Base-by-base conservation (phyloP, 352 stramenopile genomes). In the Globisporangium acanthophoron region DNA sequence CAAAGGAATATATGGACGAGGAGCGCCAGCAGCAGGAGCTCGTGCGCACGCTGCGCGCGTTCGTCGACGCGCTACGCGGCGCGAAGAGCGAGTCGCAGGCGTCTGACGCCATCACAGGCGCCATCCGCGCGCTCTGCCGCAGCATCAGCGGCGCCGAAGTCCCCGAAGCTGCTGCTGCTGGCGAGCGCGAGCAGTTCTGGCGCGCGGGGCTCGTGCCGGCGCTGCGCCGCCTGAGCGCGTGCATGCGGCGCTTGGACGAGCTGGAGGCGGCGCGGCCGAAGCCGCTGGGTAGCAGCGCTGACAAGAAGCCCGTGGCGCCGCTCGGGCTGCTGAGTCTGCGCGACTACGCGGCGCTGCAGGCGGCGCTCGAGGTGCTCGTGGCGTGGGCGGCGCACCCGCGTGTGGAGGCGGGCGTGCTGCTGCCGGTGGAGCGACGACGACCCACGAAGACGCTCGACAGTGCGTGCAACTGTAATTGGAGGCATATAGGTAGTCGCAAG, bases 311-410 rank as follows among this genome's bases (percentile, higher is more conserved):
- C 6, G 70, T 67, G 41, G 83, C 83, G 18, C 83, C 85, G 5
- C 67, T 64, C 3, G 81, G 80, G 48, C 67, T 95, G 45, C 66
- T 95, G 31, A 95, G 85, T 72, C 66, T 95, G 35, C 78, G 83
- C 3, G 85, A 95, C 63, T 93, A 92, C 73, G 88, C 83, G 20
- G 72, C 85, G 54, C 70, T 95, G 29, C 85, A 95, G 64, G 83
- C 85, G 3, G 80, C 78, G 12, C 59, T 92, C 16, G 85, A 95
- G 58, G 54, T 93, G 12, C 69, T 92, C 27, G 78, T 90, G 52
- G 87, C 74, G 33, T 95, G 85, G 85, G 68, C 69, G 18, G 73
- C 68, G 31, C 73, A 84, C 50, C 80, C 78, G 51, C 66, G 61
- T 18, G 74, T 90, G 20, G 74, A 78, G 51, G 24, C 61, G 16